phyloP scores from a whole-genome alignment of 495 filamentous ascomycete genomes.

The Pyrenopolyporus hunteri region DNA sequence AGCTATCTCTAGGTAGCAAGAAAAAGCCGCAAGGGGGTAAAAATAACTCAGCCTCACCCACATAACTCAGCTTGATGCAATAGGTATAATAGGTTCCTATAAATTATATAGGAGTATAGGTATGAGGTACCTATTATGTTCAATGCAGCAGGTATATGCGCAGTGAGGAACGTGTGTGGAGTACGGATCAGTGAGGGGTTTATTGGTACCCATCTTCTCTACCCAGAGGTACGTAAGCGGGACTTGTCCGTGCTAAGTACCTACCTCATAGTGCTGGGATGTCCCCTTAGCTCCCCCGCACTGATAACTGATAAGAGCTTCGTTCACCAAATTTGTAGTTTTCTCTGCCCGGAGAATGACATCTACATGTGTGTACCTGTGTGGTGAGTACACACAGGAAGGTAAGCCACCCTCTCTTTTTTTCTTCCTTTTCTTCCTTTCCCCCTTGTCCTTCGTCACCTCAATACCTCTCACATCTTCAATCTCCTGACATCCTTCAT shows the following conservation, averaged over 20 bases:
- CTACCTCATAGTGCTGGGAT: slow-evolving; percentile 1
- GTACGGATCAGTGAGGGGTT: slow-evolving; percentile 33
- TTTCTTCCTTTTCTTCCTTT: not conserved
- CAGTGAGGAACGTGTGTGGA: slow-evolving; percentile 17
- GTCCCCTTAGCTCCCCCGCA: slow-evolving; percentile 27
- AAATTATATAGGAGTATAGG: not conserved
- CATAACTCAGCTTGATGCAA: slow-evolving; percentile 18
- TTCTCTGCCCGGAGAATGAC: slow-evolving; percentile 11
- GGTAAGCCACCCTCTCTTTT: slow-evolving; percentile 12
- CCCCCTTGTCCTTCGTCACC: slow-evolving; percentile 11
- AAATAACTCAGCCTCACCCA: slow-evolving; percentile 37
- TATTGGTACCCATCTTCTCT: slow-evolving; percentile 22
- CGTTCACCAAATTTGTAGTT: slow-evolving; percentile 10
- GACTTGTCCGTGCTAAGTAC: too few species aligned
- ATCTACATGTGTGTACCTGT: slow-evolving; percentile 1
- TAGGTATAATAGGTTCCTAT: not conserved
- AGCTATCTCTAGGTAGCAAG: too few species aligned
- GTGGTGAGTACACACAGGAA: slow-evolving; percentile 4
- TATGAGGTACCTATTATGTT: not conserved
- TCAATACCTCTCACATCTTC: not conserved
- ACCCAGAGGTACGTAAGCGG: slow-evolving; percentile 15
- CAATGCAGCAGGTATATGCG: not conserved
- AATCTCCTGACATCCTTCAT: slow-evolving; percentile 14
- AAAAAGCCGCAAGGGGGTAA: slow-evolving; percentile 19
- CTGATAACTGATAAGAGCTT: slow-evolving; percentile 40